Conservation (phyloP, 345 rosid genomes). For the Luvunga scandens region DNA sequence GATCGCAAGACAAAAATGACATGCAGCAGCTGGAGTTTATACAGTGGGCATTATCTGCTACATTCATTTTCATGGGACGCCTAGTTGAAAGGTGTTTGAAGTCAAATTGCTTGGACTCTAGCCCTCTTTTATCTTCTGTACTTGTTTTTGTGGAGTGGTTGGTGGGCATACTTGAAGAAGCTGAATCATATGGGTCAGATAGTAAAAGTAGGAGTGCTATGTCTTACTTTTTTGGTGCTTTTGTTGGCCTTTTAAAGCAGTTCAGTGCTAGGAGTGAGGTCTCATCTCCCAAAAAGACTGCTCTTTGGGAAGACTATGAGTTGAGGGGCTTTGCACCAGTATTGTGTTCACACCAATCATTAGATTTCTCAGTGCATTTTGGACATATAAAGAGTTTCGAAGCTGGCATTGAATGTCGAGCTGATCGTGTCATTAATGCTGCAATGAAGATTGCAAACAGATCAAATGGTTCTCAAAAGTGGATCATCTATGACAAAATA, state of each 20-base stretch:
- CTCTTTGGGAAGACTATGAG: constrained; percentile 93
- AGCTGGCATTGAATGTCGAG: constrained; percentile 48
- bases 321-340: constrained; percentile 72
- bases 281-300: constrained; percentile 23
- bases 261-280: constrained; percentile 27
- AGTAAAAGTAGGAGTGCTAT: constrained; percentile 51
- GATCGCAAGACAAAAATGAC: constrained; percentile 19
- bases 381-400: constrained; percentile 38
- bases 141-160: constrained; percentile 81
- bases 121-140: constrained; percentile 69
- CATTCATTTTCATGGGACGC: constrained; percentile 68
- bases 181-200: constrained; percentile 33
- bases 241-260: constrained; percentile 45
- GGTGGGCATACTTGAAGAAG: constrained; percentile 39
- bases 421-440: constrained; percentile 50
- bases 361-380: constrained; percentile 57
- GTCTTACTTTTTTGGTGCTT: constrained; percentile 55
- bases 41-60: constrained; percentile 39
- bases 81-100: constrained; percentile 58
- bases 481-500: constrained; percentile 53
- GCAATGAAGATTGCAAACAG: constrained; percentile 56
- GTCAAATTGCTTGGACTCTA: constrained; percentile 40
- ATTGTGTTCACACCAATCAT: constrained; percentile 35
- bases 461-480: constrained; percentile 41
- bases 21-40: constrained; percentile 28